Evolutionary conservation across 75 land plant genomes (phyloP).

Genomic region (Picea sitchensis): DNA sequence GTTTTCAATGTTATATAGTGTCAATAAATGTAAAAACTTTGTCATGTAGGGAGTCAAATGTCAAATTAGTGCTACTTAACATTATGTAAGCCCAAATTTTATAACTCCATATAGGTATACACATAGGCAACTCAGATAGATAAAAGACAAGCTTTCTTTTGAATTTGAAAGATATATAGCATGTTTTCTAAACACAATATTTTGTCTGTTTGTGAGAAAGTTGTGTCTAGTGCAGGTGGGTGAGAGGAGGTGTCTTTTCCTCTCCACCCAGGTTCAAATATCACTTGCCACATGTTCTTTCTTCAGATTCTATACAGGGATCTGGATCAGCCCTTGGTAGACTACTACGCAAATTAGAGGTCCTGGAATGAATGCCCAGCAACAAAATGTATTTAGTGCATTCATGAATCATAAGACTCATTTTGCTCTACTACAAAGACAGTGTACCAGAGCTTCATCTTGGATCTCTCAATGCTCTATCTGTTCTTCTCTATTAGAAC

Average conservation of each 20-base stretch:
- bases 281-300: background rate
- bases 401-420: background rate
- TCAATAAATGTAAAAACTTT: background rate
- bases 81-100: background rate
- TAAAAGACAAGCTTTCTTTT: background rate
- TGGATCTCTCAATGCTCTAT: background rate
- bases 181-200: background rate
- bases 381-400: background rate
- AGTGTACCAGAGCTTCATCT: background rate
- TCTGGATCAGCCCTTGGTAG: background rate
- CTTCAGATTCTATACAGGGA: background rate
- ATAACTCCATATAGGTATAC: background rate
- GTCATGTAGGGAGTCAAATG: background rate
- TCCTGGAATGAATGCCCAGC: background rate
- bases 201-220: background rate
- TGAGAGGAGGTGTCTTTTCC: too few relatives aligned
- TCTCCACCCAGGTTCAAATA: too few relatives aligned
- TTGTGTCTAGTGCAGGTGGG: too few relatives aligned
- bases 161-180: background rate
- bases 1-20: background rate
- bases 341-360: background rate
- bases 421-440: too few relatives aligned
- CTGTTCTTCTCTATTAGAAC: background rate
- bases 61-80: background rate
- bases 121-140: background rate